Percentiles rank a stretch among this genome's conserved stretches.
Conservation (phyloP, 257 asterid genomes). For the Solanum habrochaites region DNA sequence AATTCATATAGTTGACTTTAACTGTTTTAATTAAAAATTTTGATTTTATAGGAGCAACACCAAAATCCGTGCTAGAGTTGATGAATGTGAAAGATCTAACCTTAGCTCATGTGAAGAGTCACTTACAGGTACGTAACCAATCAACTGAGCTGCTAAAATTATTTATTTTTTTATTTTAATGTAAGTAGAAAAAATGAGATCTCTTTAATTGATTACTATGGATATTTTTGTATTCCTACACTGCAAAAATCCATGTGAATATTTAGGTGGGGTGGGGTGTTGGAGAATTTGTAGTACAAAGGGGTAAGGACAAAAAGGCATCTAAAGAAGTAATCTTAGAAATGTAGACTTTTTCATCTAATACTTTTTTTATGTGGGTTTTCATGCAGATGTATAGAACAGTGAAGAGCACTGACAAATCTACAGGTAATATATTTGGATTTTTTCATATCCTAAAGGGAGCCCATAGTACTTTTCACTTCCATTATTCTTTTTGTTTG, state of each 20-base stretch:
- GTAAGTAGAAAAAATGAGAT: neutral
- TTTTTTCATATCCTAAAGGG: conserved; percentile 4
- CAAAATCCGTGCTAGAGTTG: conserved; percentile 78
- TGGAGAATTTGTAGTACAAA: conserved; percentile 16
- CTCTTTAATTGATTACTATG: neutral
- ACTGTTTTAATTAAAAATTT: neutral
- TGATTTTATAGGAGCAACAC: conserved; percentile 62
- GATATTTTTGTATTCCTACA: neutral
- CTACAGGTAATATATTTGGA: conserved; percentile 44
- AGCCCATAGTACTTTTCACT: conserved; percentile 15
- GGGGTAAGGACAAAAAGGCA: conserved; percentile 42
- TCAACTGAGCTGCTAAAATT: too few relatives aligned
- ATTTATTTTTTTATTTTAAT: neutral
- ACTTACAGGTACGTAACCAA: conserved; percentile 51
- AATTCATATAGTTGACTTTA: neutral
- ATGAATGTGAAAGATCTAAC: conserved; percentile 95
- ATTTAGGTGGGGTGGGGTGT: neutral
- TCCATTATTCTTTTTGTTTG: conserved; percentile 24
- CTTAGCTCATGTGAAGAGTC: conserved; percentile 91
- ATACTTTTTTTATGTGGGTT: conserved; percentile 11
- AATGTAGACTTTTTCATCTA: conserved; percentile 14
- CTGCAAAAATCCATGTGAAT: neutral
- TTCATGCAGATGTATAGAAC: conserved; percentile 95
- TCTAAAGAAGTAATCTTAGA: conserved; percentile 20
- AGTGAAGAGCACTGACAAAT: conserved; percentile 85